Base-by-base conservation (phyloP, 1,284 basidiomycete species). In the Pseudozyma tsukubaensis region DNA sequence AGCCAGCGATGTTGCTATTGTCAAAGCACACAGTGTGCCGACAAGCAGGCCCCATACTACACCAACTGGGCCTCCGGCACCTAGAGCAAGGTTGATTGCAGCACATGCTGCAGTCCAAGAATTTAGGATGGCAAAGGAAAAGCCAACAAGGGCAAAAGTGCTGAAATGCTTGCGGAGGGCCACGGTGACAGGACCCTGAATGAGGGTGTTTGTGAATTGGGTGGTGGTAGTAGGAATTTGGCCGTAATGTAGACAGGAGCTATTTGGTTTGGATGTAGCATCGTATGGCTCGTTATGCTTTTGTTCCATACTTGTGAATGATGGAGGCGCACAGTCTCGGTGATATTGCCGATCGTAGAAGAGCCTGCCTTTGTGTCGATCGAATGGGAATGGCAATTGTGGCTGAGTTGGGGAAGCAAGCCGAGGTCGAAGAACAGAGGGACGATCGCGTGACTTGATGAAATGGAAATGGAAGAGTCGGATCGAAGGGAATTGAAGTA, bases 81-180 rank as follows among this genome's bases (percentile, higher is more conserved):
- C 63, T 2, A 76, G 62, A 1, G 60, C 62, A 2, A 72, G 64
- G 18, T 72, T 73, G 39, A 76, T 68, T 2, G 73, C 50, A 8
- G 57, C 57, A 29, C 52, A 50, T 9, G 64, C 64, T 13, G 73
- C 73, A 1, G 57, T 57, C 73, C 73, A 76, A 3, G 69, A 73
- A 47, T 76, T 76, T 49, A 76, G 61, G 45, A 72, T 69, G 44
- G 73, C 59, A 44, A 76, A 67, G n/a, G 59, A 57, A 14, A 72
- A 49, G 16, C 73, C 73, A 53, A 76, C 59, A 13, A 76, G 62
- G 3, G 69, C 62, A 9, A 76, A 50, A 7, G 64, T 68, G 51
- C 56, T 51, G 45, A 76, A 76, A 40, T 76, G 73, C 48, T 72
- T 67, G 18, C 56, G 66, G 0, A 59, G 66, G 24, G 42, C 59